Conservation (phyloP, 2,329 filamentous ascomycete genomes). For the Fusarium setosum region DNA sequence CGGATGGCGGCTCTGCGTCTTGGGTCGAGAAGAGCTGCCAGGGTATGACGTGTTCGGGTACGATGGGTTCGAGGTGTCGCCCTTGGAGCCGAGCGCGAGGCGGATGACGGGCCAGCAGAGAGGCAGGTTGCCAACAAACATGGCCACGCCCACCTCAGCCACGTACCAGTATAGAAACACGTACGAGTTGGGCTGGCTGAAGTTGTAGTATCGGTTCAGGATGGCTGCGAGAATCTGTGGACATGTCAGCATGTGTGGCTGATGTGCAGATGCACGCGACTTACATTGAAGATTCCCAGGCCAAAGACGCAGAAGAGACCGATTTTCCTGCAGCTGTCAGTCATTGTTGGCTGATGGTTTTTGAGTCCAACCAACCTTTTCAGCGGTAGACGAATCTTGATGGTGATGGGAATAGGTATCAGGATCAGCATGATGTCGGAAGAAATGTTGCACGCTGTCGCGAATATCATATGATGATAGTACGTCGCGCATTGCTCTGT, state of each 20-base stretch:
- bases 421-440: conserved; percentile 58
- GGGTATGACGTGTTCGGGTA: conserved; percentile 36
- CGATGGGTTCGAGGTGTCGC: conserved; percentile 37
- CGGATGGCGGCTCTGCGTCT: conserved; percentile 15
- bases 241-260: background rate
- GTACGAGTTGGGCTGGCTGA: conserved; percentile 64
- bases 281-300: conserved; percentile 61
- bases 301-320: conserved; percentile 66
- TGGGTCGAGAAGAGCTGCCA: conserved; percentile 33
- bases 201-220: conserved; percentile 72
- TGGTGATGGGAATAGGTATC: conserved; percentile 58
- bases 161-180: conserved; percentile 71
- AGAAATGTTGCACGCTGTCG: conserved; percentile 59
- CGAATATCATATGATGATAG: conserved; percentile 59
- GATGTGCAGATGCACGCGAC: background rate
- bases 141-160: conserved; percentile 67
- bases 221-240: conserved; percentile 65
- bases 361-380: conserved; percentile 30
- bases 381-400: conserved; percentile 51
- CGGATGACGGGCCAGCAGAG: conserved; percentile 69
- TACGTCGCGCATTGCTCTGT: conserved; percentile 58
- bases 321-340: conserved; percentile 55
- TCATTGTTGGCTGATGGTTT: accelerated
- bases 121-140: conserved; percentile 71
- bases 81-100: conserved; percentile 47